Evolutionary conservation across 176 grass and related monocot genomes (phyloP), one percentile per base, ranked within the genome.

Genomic region (Thalia dealbata): DNA sequence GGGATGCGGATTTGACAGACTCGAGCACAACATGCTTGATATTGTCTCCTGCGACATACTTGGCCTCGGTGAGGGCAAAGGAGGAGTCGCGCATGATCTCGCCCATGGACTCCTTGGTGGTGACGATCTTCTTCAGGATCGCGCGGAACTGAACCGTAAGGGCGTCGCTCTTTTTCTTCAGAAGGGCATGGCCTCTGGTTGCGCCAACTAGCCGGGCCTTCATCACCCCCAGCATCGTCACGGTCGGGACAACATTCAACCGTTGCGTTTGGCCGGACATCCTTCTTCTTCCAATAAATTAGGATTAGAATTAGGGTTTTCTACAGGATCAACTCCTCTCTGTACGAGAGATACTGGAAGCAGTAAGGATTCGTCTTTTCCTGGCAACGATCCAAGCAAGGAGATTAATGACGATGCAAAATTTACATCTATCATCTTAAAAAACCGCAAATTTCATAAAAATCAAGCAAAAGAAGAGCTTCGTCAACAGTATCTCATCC

Each of bases 91-190:
- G 85, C 84, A 96, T 91, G 80, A 83, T 68, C 52, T 84, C 85
- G 26, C 91, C 88, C 88, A 91, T 84, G 67, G 88, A 85, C 67
- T 85, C 88, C 86, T 96, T 96, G 67, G 88, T 71, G 0, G 76
- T 60, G 25, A 96, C 88, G 75, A 89, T 91, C 77, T 75, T 81
- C 74, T 79, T 84, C 1, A 96, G 84, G 77, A 91, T 96, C 43
- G 79, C 60, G 13, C 86, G 84, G 78, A 96, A 96, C 73, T 87
- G 74, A 25, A 81, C 82, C 7, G 86, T 89, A 15, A 96, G 79
- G 28, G 88, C 92, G 62, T 96, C 92, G 16, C 88, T 91, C 81
- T 96, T 96, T 88, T 91, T 96, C 88, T 91, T 96, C 21, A 96
- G 86, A 58, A 96, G 80, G 46, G 88, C 88, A 67, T 91, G 88